Base-by-base conservation (phyloP, 352 stramenopile genomes). In the Globisporangium alternatum region DNA sequence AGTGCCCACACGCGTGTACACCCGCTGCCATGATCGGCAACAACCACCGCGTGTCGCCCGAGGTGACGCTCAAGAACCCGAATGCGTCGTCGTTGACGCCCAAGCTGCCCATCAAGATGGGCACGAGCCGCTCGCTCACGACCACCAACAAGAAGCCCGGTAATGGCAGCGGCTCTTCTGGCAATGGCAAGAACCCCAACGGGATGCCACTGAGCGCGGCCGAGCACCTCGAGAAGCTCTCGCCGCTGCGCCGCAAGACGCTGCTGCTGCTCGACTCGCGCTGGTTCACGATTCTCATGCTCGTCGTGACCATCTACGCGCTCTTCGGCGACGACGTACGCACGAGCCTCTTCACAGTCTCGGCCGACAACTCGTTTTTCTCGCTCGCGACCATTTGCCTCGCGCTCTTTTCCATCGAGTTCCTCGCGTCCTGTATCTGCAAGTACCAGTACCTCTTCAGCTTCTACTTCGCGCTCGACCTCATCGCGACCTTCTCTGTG, bases 291-390 rank as follows among this genome's bases (percentile, higher is more conserved):
- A 68, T 91, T 17, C 65, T 91, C 54, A 98, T 98, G 87, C 86
- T 96, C 9, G 3, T 97, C 9, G 78, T 97, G 45, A 98, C 93
- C 9, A 69, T 98, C 43, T 98, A 97, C 73, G 91, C 90, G 35
- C 83, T 98, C 25, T 98, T 97, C 53, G 84, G 88, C 22, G 91
- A 97, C 67, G 93, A 98, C 72, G 80, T 98, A 30, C 79, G 89
- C n/a, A 64, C 97, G 22, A 84, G 90, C 22, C 56, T 80, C 44
- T 89, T 95, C 56, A 65, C 70, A n/a, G 78, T 79, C n/a, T 59
- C 59, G 1, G 85, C 81, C 15, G 95, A 98, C 72, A 76, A 78
- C 53, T 62, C 74, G 0, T 98, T 98, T 70, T 93, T 84, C 61
- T 75, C 79, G 30, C 68, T 98, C 17, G 93, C 92, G 19, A 85